A percentile compares a stretch with the other conserved stretches of the same genome.
phyloP scores from a whole-genome alignment of 345 rosid species.

The Hibiscus mutabilis region DNA sequence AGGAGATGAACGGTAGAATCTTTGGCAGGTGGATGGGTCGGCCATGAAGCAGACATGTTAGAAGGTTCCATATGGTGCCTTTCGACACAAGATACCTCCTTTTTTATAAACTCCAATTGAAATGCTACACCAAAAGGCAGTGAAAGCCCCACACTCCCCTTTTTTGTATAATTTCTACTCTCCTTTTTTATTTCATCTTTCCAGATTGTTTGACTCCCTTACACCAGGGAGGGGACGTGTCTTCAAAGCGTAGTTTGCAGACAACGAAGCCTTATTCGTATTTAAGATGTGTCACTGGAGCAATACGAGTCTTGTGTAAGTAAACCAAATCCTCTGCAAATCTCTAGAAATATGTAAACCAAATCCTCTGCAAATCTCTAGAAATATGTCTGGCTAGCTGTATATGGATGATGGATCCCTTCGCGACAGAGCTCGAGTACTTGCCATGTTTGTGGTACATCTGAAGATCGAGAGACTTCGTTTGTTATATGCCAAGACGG shows the following conservation, averaged over 20 bases:
- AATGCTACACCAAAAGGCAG: neutral
- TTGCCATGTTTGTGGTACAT: too few species aligned
- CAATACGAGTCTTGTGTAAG: neutral
- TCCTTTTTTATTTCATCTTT: conserved; percentile 1
- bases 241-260: too few species aligned
- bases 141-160: too few species aligned
- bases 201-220: conserved; percentile 12
- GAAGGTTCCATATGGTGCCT: conserved; percentile 16
- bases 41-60: conserved; percentile 13
- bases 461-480: neutral
- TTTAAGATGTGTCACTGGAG: neutral
- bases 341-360: neutral
- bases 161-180: neutral
- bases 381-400: too few species aligned
- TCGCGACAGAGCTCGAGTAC: too few species aligned
- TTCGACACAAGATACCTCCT: conserved; percentile 14
- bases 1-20: neutral
- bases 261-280: too few species aligned
- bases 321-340: neutral
- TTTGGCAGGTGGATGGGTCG: conserved; percentile 7
- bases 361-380: too few species aligned
- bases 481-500: too few species aligned
- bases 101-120: neutral
- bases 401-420: too few species aligned
- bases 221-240: neutral